Evolutionary conservation across 2,329 filamentous ascomycete genomes (phyloP).

Genomic region (Claviceps humidiphila): DNA sequence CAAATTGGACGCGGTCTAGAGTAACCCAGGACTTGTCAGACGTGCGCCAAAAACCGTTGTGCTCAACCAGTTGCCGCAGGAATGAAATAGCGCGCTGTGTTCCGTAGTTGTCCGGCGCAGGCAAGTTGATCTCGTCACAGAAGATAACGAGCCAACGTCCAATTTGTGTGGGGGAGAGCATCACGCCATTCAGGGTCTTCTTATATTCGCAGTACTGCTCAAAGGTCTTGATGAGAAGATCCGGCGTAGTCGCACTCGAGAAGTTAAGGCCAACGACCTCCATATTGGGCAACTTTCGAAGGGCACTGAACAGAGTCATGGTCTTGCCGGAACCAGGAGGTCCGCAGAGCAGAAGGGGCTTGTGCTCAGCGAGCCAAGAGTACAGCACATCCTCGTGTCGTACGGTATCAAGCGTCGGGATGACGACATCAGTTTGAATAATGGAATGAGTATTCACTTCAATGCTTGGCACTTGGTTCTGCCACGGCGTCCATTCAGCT

Average conservation of each 20-base stretch:
- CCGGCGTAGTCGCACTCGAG: constrained; percentile 94
- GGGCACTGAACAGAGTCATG: constrained; percentile 96
- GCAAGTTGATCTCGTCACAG: constrained; percentile 98
- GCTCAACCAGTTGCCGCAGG: constrained; percentile 90
- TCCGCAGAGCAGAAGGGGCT: constrained; percentile 89
- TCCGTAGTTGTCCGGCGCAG: constrained; percentile 91
- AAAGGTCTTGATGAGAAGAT: constrained; percentile 96
- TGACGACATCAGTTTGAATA: constrained; percentile 95
- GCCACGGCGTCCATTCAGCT: constrained; percentile 86
- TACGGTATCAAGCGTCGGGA: constrained; percentile 92
- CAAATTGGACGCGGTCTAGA: constrained; percentile 95
- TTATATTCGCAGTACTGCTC: constrained; percentile 99
- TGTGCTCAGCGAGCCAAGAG: constrained; percentile 98
- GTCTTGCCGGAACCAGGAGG: constrained; percentile 98
- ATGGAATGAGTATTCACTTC: constrained; percentile 98
- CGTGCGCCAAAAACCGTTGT: constrained; percentile 98
- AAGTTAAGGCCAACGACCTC: constrained; percentile 99
- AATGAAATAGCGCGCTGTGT: constrained; percentile 97
- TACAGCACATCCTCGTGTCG: constrained; percentile 98
- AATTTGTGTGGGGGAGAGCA: constrained; percentile 91
- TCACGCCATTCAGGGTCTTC: constrained; percentile 92
- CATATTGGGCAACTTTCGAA: constrained; percentile 96
- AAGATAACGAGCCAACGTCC: constrained; percentile 97
- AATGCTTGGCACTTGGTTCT: constrained; percentile 82
- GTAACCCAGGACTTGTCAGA: constrained; percentile 97